A percentile compares a stretch with the other conserved stretches of the same genome.
Evolutionary conservation across 305 asterid species (phyloP).

Genomic region (Fraxinus albicans): DNA sequence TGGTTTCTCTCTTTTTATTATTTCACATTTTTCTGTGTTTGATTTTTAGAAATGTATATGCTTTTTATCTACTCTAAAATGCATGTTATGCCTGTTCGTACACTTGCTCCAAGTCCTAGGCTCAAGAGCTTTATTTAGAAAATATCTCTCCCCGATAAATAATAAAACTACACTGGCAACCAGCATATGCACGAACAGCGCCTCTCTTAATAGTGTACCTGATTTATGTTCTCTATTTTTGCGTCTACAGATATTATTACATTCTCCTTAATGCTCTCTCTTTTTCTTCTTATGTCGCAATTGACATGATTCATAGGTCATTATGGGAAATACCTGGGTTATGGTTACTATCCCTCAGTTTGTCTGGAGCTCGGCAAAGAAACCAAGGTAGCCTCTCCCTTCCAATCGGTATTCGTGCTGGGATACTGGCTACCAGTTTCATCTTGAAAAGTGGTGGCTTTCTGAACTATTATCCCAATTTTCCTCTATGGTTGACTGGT

Average conservation of each 20-base stretch:
- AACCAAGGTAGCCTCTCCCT: constrained; percentile 74
- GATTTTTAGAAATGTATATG: not conserved
- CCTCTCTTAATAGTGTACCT: not conserved
- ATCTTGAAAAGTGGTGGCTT: constrained; percentile 61
- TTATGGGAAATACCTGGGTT: constrained; percentile 80
- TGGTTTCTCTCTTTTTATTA: constrained; percentile 7
- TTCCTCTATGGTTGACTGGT: constrained; percentile 68
- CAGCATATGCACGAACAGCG: not conserved
- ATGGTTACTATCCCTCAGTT: constrained; percentile 73
- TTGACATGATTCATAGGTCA: constrained; percentile 54
- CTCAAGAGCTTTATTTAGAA: not conserved
- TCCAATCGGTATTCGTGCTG: constrained; percentile 84
- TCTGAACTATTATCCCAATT: constrained; percentile 45
- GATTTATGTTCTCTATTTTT: not conserved
- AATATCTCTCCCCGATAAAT: not conserved
- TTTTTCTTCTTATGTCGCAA: constrained; percentile 19
- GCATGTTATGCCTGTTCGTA: not conserved
- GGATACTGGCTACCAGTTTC: constrained; percentile 65
- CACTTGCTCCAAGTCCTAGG: not conserved
- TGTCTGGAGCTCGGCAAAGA: constrained; percentile 79
- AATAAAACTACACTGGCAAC: not conserved
- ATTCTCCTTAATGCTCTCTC: not conserved
- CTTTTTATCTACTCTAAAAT: not conserved
- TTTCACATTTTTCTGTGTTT: not conserved
- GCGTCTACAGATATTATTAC: not conserved